Percentiles rank a stretch among this genome's conserved stretches.
These are phyloP conservation scores for Gossypium schwendimanii DNA, from an alignment of 441 rosid species.

Conservation along the genomic window DNA sequence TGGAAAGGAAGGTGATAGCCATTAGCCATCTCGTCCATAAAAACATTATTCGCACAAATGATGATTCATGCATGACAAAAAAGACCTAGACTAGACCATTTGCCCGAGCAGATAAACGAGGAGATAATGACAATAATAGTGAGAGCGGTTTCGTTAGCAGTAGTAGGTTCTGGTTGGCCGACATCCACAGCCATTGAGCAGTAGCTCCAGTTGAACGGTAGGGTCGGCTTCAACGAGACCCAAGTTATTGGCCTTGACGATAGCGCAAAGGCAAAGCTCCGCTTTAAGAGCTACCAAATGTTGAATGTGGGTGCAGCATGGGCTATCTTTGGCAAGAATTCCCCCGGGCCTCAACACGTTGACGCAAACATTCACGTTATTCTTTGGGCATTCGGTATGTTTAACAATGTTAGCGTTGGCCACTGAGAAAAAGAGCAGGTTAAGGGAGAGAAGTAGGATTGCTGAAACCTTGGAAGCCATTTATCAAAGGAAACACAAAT, in stretches of 20 bases:
- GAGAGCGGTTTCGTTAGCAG: not conserved
- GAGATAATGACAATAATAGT: not conserved
- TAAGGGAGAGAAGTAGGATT: conserved; percentile 32
- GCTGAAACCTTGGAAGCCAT: conserved; percentile 42
- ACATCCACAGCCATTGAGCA: not conserved
- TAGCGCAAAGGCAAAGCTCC: conserved; percentile 55
- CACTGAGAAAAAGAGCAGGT: conserved; percentile 40
- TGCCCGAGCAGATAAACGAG: not conserved
- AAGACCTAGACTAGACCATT: not conserved
- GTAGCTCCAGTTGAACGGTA: conserved; percentile 26
- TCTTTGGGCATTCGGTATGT: conserved; percentile 35
- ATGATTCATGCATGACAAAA: not conserved
- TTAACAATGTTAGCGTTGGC: conserved; percentile 18
- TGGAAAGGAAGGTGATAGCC: no score
- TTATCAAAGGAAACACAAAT: not conserved
- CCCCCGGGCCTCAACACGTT: conserved; percentile 10
- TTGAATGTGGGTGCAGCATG: conserved; percentile 42
- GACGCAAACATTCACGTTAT: conserved; percentile 43
- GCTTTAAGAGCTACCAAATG: conserved; percentile 46
- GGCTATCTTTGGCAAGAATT: not conserved
- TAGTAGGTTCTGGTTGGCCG: not conserved
- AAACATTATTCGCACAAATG: no score
- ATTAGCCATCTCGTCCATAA: no score
- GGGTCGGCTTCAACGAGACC: conserved; percentile 35
- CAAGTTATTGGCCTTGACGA: conserved; percentile 40